Conservation (phyloP, 73 alveolate genomes). For the Paramecium tetraurelia region DNA sequence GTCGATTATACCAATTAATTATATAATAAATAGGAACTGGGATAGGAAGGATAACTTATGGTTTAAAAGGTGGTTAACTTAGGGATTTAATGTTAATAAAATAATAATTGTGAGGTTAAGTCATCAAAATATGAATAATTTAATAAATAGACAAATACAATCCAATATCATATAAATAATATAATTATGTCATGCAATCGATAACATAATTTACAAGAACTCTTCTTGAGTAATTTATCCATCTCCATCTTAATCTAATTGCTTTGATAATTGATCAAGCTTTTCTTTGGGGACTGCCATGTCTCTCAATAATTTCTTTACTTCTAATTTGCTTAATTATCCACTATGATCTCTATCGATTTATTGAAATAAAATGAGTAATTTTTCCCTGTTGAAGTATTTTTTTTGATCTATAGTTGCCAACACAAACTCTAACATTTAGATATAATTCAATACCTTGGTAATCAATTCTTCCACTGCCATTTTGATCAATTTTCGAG, state of each 20-base stretch:
- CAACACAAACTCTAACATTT: not conserved
- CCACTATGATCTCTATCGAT: constrained; percentile 53
- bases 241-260: constrained; percentile 37
- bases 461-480: constrained; percentile 30
- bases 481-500: constrained; percentile 11
- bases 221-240: constrained; percentile 2
- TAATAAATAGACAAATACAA: not conserved
- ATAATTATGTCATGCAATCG: not conserved
- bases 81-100: not conserved
- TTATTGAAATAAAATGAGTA: not conserved
- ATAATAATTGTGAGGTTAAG: not conserved
- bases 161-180: not conserved
- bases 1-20: too few relatives aligned
- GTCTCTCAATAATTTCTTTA: constrained; percentile 8
- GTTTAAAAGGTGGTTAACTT: not conserved
- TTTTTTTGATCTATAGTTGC: constrained; percentile 11
- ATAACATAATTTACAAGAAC: constrained; percentile 15
- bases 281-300: constrained; percentile 16
- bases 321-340: not conserved
- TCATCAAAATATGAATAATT: not conserved
- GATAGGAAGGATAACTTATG: too few relatives aligned
- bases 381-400: not conserved
- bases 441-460: not conserved
- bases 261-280: not conserved
- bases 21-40: too few relatives aligned